phyloP scores from a whole-genome alignment of 257 asterid species.

The Dorcoceras hygrometricum region DNA sequence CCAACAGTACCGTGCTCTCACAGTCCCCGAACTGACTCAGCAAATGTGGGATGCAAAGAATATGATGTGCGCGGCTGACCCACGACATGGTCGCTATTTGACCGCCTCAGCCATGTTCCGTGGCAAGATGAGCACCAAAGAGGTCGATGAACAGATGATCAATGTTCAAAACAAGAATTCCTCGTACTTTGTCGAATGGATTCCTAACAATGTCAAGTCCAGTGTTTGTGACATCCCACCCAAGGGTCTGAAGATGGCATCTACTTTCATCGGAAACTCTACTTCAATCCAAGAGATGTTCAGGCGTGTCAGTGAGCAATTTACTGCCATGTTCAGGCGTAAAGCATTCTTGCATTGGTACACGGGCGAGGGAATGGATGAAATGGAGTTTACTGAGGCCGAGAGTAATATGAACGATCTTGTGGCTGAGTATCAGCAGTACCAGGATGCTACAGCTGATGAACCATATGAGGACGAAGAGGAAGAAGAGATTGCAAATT shows the following conservation, averaged over 20 bases:
- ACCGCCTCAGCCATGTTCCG: neutral
- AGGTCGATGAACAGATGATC: neutral
- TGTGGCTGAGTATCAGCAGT: constrained; percentile 1
- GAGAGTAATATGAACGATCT: neutral
- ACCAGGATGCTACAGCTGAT: constrained; percentile 1
- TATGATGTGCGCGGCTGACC: constrained; percentile 1
- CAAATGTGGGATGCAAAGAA: neutral
- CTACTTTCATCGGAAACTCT: neutral
- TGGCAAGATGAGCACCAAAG: neutral
- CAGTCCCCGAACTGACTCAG: neutral
- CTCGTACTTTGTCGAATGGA: neutral
- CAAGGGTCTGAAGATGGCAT: neutral
- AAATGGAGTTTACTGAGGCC: neutral
- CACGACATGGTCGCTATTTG: neutral
- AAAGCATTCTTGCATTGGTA: neutral
- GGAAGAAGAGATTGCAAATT: neutral
- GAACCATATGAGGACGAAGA: neutral
- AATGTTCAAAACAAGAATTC: neutral
- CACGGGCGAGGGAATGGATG: neutral
- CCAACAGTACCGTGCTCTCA: neutral
- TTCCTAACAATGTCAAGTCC: neutral
- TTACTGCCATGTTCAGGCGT: neutral
- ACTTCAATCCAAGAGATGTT: neutral
- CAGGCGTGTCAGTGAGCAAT: neutral
- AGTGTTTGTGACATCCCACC: constrained; percentile 1